Evolutionary conservation across 192 early-diverging fungal species (phyloP).

Genomic region (Coemansia sp.): DNA sequence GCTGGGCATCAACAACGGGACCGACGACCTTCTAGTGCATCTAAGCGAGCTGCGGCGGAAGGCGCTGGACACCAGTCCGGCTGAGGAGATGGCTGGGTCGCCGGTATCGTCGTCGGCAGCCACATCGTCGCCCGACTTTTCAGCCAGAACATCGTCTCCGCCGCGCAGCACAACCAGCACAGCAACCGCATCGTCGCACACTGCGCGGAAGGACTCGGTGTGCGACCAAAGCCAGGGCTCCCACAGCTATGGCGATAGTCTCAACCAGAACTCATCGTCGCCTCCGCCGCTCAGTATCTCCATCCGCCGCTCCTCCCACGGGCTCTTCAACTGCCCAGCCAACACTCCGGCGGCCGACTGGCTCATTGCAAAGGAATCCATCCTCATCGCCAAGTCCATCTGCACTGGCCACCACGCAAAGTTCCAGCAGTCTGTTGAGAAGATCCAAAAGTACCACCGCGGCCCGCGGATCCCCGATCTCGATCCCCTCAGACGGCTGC

Average conservation of each 20-base stretch:
- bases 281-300: constrained; percentile 9
- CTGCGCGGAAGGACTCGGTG: constrained; percentile 42
- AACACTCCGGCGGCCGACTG: constrained; percentile 32
- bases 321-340: constrained; percentile 46
- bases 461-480: constrained; percentile 21
- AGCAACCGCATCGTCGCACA: not conserved
- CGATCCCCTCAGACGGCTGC: constrained; percentile 23
- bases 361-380: constrained; percentile 48
- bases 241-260: not conserved
- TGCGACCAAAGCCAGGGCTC: constrained; percentile 8
- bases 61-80: constrained; percentile 46
- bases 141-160: not conserved
- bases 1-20: constrained; percentile 45
- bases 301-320: constrained; percentile 26
- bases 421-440: constrained; percentile 34
- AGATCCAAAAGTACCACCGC: constrained; percentile 27
- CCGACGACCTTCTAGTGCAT: constrained; percentile 40
- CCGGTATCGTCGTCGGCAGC: constrained; percentile 2
- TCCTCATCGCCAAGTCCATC: constrained; percentile 24
- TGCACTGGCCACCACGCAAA: constrained; percentile 40
- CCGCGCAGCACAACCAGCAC: constrained; percentile 5
- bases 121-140: constrained; percentile 3
- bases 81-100: constrained; percentile 16
- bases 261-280: not conserved
- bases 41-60: constrained; percentile 47